Base-by-base conservation (phyloP, 495 filamentous ascomycete genomes). In the Amphirosellinia nigrospora region DNA sequence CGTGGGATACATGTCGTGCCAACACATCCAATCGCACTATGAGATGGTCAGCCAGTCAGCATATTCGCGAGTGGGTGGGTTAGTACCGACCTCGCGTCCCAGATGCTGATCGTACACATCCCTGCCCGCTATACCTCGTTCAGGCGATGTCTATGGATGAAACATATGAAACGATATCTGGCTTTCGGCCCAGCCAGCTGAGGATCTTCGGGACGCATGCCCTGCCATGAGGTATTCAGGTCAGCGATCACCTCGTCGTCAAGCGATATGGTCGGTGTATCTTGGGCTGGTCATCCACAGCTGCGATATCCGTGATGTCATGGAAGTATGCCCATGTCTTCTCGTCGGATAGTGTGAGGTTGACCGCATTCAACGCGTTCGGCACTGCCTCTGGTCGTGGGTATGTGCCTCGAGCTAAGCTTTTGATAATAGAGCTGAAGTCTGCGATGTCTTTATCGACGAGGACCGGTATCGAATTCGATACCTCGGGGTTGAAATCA, bases 1-100 rank as follows among this genome's bases (percentile, higher is more conserved):
- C 55, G 6, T 36, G 55, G 30, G 55, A 19, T 58, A 58, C 55
- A 58, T 58, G 32, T 58, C 55, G 32, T 58, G 32, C 55, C 55
- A 58, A 10, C 6, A 11, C 32, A 58, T n/a, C 55, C 55, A 58
- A 0, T 58, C 30, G 2, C 36, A 11, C 55, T 58, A 36, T 32
- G 2, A 11, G 0, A 36, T 3, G 21, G 30, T 58, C 1, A 58
- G 30, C 32, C 15, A 19, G 16, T n/a, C 16, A 6, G 8, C 9
- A 3, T 7, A 36, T 36, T 7, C 34, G 34, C 3, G 34, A 36
- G 3, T 36, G 34, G 34, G 3, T 3, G 7, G 34, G 34, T 36
- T 3, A 3, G 30, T 38, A 58, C 55, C 5, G 2, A 58, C 55
- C 30, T 58, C 55, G 19, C 55, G 30, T 58, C 55, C 30, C 32